Base-by-base conservation (phyloP, 2,329 filamentous ascomycete genomes). In the Nannizziopsis barbatae region DNA sequence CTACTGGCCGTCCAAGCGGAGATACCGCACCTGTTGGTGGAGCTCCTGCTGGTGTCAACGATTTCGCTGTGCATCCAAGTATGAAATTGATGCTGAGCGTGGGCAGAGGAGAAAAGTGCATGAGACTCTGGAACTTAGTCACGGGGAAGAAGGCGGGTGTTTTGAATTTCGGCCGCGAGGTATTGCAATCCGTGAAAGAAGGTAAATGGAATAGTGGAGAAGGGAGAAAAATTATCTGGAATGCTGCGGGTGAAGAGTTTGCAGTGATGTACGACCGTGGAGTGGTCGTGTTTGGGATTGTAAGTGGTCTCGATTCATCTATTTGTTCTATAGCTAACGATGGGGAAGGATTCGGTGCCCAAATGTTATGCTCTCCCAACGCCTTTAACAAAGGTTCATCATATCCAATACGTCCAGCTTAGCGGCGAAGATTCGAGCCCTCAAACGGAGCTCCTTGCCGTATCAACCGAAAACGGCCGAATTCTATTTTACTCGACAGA, bases 1-100 rank as follows among this genome's bases (percentile, higher is more conserved):
- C 81, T 2, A 72, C 79, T 53, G 87, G 87, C 27, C 75, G 89
- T 54, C 89, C 90, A 8, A 90, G 82, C 57, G 90, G 90, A 51
- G 90, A 95, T 65, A 96, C 90, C 14, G 87, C 88, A 6, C 81
- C 84, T 1, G 77, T 83, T 9, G 88, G 87, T 14, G 84, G 81
- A 42, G 79, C 84, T 20, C 89, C 89, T 0, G 79, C 82, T n/a
- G 92, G 92, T 14, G 80, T 96, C 56, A 96, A 95, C 64, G 86
- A 89, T 64, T 94, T 98, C 64, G 87, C 90, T 1, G 84, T 98
- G 20, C 92, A 98, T 64, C 90, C 92, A 0, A 93, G 86, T 64
- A 86, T 94, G 77, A 96, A 95, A 70, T 73, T 98, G 44, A 95
- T 96, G 86, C 80, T 98, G 52, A 93, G 80, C 57, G 88, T 96